Evolutionary conservation across 1,284 basidiomycete genomes (phyloP), one percentile per base, ranked within the genome.

Genomic region (Leccinum pachyderme): DNA sequence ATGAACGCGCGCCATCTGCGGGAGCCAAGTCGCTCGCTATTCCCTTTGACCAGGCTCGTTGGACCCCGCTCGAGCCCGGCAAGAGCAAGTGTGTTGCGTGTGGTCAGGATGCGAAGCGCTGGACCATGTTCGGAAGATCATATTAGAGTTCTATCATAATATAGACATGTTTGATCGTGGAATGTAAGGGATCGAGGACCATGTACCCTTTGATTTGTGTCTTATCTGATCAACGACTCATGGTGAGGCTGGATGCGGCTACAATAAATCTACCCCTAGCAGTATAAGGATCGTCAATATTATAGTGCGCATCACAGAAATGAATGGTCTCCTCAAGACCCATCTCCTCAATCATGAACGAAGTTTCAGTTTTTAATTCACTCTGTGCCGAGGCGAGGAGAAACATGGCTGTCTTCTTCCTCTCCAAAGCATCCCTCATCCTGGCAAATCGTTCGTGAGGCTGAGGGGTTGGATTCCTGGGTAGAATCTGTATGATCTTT

Each of bases 11-110:
- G 22, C 97, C 96, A 1, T 96, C 93, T n/a, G 95, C 96, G 32
- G 96, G 96, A 51, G 97, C 97, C 59, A 99, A 99, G 75, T 95
- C 93, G 6, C 86, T 99, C 11, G 93, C 91, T 66, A 98, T 99
- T 77, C 96, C 97, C 15, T 96, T 96, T 71, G 93, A 98, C 69
- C 96, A 99, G 75, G 80, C 78, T 5, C 81, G 81, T 48, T 97
- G 87, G 82, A 79, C 86, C 13, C 75, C 82, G 39, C 91, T 95
- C 64, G 86, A 88, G 68, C 77, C 75, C 39, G 86, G 91, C 53
- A 83, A 90, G 74, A 91, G 89, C 12, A 93, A 91, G 71, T 97
- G 94, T 73, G 80, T 90, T 56, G 89, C 81, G 25, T 97, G 95
- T 72, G 89, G 86, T 46, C 79, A 82, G 64, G 86, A 91, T 67